Evolutionary conservation across 2,329 filamentous ascomycete genomes (phyloP).

Genomic region (Paraconiothyrium brasiliense): DNA sequence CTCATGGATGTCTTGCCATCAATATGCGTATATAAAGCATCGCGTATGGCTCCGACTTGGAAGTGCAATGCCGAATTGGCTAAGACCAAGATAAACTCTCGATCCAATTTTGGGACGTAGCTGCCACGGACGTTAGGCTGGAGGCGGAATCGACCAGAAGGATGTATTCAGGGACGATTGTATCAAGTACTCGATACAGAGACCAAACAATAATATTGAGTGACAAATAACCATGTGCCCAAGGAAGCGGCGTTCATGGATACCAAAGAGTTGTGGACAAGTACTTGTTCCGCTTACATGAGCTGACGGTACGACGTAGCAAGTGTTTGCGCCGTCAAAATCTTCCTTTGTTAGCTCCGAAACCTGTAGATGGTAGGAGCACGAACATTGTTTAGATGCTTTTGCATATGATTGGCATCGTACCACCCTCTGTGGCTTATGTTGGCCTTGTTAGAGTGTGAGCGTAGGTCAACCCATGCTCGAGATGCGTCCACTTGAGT

Average conservation of each 20-base stretch:
- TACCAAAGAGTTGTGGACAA: too few relatives aligned
- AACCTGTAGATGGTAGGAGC: too few relatives aligned
- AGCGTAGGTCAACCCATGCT: not conserved
- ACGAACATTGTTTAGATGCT: not conserved
- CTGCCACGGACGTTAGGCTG: not conserved
- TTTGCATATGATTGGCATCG: not conserved
- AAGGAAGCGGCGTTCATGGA: too few relatives aligned
- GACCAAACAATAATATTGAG: too few relatives aligned
- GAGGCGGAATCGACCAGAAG: too few relatives aligned
- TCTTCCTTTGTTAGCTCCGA: not conserved
- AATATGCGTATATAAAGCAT: constrained; percentile 2
- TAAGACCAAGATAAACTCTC: not conserved
- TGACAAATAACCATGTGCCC: too few relatives aligned
- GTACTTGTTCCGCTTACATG: too few relatives aligned
- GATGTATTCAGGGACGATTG: too few relatives aligned
- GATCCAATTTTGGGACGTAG: constrained; percentile 4
- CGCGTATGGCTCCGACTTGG: constrained; percentile 1
- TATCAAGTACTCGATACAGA: too few relatives aligned
- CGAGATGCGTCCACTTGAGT: too few relatives aligned
- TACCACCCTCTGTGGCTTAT: not conserved
- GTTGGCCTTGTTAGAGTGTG: not conserved
- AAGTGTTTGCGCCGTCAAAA: too few relatives aligned
- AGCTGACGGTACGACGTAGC: too few relatives aligned
- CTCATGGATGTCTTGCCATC: not conserved
- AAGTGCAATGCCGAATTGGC: constrained; percentile 1